Base-by-base conservation (phyloP, 2,329 filamentous ascomycete genomes). In the Aureobasidium sp. region DNA sequence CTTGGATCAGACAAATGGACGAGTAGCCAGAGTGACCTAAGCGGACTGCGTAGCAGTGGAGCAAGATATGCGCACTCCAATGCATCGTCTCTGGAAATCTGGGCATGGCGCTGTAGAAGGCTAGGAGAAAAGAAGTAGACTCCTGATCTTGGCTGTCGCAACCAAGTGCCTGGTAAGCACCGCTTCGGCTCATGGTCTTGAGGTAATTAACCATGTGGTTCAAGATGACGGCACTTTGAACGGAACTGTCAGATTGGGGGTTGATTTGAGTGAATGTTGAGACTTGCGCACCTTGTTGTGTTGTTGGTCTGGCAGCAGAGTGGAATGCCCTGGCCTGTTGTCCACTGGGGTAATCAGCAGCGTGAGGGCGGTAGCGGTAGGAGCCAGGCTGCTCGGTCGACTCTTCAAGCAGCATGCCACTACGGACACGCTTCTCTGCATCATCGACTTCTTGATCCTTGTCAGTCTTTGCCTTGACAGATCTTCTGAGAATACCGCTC, bases 401-500 rank as follows among this genome's bases (percentile, higher is more conserved):
- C 16, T 56, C 51, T 20, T 65, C 62, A 36, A 65, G 62, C 23
- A 65, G 62, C 62, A 65, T 40, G 43, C 42, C 51, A 23, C 42
- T 58, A 29, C 36, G 36, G 23, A 65, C 50, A 18, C 54, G 65
- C 15, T 42, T 63, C 38, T 59, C 64, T n/a, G 43, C 65, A 53
- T 60, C 66, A 15, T 58, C 59, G 29, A 64, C 31, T 31, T 67
- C 60, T 54, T 53, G 43, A 10, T 61, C 38, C 2, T 53, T 40
- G 25, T 68, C 64, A 20, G 74, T 71, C n/a, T 67, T 71, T 66
- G 71, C 78, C 75, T 68, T 79, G 75, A 53, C 77, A 75, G 67
- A 79, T 74, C 75, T 78, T 69, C 80, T 78, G 67, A 87, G 59
- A 18, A 81, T 77, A 50, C 78, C 83, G 54, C 81, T 79, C 88